Evolutionary conservation across 2,329 filamentous ascomycete species (phyloP).

Genomic region (Fusarium siculi): DNA sequence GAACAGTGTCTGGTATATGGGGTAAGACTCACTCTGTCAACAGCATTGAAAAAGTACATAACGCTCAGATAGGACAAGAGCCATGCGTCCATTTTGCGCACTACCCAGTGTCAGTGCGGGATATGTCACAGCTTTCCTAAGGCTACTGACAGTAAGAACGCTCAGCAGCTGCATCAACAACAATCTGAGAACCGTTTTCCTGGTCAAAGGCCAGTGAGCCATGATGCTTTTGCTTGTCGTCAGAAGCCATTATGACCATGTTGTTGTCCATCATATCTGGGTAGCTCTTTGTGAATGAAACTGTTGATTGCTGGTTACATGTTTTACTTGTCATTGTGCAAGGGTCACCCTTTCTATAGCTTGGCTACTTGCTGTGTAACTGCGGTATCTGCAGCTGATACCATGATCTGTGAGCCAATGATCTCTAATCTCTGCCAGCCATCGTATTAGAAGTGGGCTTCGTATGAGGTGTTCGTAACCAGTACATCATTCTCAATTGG

Average conservation of each 20-base stretch:
- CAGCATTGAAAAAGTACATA: conserved; percentile 8
- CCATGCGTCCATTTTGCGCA: conserved; percentile 10
- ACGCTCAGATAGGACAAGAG: neutral
- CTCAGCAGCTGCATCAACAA: neutral
- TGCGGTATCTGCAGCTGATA: neutral
- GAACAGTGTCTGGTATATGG: neutral
- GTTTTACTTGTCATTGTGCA: neutral
- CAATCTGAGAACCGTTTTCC: neutral
- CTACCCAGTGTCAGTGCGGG: neutral
- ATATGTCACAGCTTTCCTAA: too few species aligned
- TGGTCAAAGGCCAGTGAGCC: neutral
- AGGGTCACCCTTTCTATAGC: accelerated
- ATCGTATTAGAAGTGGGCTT: neutral
- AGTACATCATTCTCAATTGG: neutral
- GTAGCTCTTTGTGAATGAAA: too few species aligned
- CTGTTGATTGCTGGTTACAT: neutral
- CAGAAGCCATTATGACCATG: neutral
- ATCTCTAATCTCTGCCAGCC: too few species aligned
- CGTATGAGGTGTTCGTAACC: too few species aligned
- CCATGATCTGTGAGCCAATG: neutral
- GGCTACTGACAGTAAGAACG: neutral
- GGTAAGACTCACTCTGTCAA: neutral
- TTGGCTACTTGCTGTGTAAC: neutral
- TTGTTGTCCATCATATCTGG: neutral
- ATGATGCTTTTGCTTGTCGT: neutral